A percentile compares a stretch with the other conserved stretches of the same genome.
These are phyloP conservation scores for Leishmania braziliensis DNA, from an alignment of 208 protist species.

Conservation along the genomic window DNA sequence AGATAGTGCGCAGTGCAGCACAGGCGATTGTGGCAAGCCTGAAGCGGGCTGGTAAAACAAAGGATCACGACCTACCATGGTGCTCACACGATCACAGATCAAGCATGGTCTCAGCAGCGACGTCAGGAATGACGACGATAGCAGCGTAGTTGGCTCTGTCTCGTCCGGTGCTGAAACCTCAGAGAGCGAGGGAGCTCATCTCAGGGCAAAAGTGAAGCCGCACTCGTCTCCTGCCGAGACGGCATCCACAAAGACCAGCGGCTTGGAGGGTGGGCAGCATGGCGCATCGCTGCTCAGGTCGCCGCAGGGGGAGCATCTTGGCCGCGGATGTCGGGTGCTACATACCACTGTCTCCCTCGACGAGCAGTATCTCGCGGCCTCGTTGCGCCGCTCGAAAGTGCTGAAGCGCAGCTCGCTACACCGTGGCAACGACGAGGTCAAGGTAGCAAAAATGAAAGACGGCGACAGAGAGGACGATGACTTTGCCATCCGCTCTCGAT, in stretches of 20 bases:
- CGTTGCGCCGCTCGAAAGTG: conserved; percentile 10
- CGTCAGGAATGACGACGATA: conserved; percentile 7
- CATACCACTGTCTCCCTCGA: conserved; percentile 42
- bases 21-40: neutral
- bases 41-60: neutral
- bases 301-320: conserved; percentile 39
- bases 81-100: conserved; percentile 25
- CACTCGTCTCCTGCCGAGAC: neutral
- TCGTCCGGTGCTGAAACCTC: conserved; percentile 15
- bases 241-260: neutral
- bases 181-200: neutral
- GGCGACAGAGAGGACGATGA: neutral
- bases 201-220: neutral
- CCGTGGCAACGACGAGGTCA: neutral
- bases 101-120: conserved; percentile 16
- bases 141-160: conserved; percentile 6
- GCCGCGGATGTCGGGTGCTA: conserved; percentile 64
- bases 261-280: neutral
- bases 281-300: neutral
- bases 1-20: neutral
- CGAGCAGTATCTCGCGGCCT: conserved; percentile 44
- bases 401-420: neutral
- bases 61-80: conserved; percentile 8
- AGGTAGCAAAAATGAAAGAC: neutral
- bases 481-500: conserved; percentile 53